These are phyloP conservation scores for Plasmodium gallinaceum DNA, from an alignment of 169 alveolate species.

Conservation along the genomic window DNA sequence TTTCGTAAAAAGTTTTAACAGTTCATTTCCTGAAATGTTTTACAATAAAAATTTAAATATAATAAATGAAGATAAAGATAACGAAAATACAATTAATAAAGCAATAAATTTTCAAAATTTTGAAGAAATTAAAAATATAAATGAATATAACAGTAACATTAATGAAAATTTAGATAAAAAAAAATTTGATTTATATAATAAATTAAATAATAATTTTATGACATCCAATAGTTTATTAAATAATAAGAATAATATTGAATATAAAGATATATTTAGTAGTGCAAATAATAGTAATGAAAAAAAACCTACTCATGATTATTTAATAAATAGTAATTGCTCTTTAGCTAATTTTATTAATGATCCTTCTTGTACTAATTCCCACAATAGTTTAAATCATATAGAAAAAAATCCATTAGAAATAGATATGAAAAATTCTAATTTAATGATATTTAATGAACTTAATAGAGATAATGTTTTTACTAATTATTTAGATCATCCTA, in stretches of 20 bases:
- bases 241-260: constrained; percentile 25
- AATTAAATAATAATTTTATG: constrained; percentile 8
- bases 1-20: constrained; percentile 18
- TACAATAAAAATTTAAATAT: constrained; percentile 26
- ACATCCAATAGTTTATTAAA: constrained; percentile 1
- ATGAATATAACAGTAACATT: not conserved
- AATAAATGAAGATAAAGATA: constrained; percentile 15
- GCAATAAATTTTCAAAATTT: not conserved
- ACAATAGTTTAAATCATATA: constrained; percentile 14
- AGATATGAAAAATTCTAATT: constrained; percentile 2
- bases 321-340: constrained; percentile 11
- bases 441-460: constrained; percentile 2
- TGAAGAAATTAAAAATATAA: constrained; percentile 1
- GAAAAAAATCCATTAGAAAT: constrained; percentile 19
- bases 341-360: constrained; percentile 11
- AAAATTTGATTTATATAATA: constrained; percentile 1
- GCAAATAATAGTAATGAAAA: constrained; percentile 7
- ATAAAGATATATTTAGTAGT: constrained; percentile 12
- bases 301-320: constrained; percentile 19
- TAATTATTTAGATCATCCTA: not conserved
- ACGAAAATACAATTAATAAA: not conserved
- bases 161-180: constrained; percentile 9
- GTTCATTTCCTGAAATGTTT: constrained; percentile 12
- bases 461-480: not conserved
- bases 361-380: not conserved